These are phyloP conservation scores for Sporodiniella umbellata DNA, from an alignment of 371 early-diverging fungal genomes.

Conservation along the genomic window DNA sequence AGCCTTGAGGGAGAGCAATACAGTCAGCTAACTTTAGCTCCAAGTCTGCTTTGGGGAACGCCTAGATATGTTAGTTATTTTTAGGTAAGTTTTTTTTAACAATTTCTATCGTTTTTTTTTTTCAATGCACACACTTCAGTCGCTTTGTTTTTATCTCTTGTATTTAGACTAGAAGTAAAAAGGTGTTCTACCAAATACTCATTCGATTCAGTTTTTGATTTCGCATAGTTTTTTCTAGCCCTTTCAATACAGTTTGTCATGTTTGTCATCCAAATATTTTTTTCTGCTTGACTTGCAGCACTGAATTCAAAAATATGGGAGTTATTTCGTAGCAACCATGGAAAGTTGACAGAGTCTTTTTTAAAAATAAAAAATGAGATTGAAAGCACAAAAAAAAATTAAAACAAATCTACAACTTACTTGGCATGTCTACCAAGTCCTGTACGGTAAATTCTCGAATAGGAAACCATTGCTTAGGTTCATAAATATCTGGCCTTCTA, in stretches of 20 bases:
- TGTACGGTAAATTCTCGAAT: conserved; percentile 46
- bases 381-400: no score
- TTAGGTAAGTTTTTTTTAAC: no score
- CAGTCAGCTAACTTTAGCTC: no score
- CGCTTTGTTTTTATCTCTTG: neutral
- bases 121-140: neutral
- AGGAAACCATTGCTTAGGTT: conserved; percentile 57
- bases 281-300: conserved; percentile 18
- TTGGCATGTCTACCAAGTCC: conserved; percentile 26
- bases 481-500: conserved; percentile 45
- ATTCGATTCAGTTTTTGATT: neutral
- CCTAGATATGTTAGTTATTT: no score
- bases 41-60: no score
- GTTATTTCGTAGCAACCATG: conserved; percentile 13
- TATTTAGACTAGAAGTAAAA: conserved; percentile 24
- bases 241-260: conserved; percentile 9
- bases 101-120: no score
- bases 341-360: conserved; percentile 11
- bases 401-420: no score
- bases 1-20: conserved; percentile 13
- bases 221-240: conserved; percentile 10
- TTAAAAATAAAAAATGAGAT: neutral
- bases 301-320: conserved; percentile 13
- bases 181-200: conserved; percentile 20
- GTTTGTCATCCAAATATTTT: conserved; percentile 15